These are phyloP conservation scores for Cyberlindnera samutprakarnensis DNA, from an alignment of 805 yeast genomes.

Conservation along the genomic window DNA sequence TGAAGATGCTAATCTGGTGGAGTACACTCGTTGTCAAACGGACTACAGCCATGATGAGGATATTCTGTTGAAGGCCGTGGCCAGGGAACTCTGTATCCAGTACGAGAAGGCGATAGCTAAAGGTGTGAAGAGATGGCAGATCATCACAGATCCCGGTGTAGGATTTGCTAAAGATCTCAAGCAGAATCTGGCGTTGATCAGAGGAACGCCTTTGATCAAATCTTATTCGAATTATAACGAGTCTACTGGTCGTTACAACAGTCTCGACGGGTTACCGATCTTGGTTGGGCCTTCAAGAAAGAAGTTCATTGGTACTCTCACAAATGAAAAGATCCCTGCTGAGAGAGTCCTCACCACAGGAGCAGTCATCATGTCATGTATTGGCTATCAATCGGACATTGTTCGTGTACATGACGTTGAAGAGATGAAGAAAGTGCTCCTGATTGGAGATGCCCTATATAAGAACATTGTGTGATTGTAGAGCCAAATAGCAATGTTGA, in stretches of 20 bases:
- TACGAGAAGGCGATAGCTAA: slow-evolving; percentile 45
- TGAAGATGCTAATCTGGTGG: slow-evolving; percentile 29
- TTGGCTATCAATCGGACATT: slow-evolving; percentile 68
- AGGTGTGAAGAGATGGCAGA: slow-evolving; percentile 85
- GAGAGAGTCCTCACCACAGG: slow-evolving; percentile 74
- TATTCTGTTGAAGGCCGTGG: slow-evolving; percentile 46
- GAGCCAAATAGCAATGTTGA: slow-evolving; percentile 1
- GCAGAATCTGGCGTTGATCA: slow-evolving; percentile 64
- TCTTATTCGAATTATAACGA: slow-evolving; percentile 35
- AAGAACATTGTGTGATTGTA: slow-evolving; percentile 21
- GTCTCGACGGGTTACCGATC: slow-evolving; percentile 42
- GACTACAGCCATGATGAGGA: slow-evolving; percentile 21
- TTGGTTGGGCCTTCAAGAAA: slow-evolving; percentile 87
- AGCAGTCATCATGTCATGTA: slow-evolving; percentile 65
- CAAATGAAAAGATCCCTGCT: slow-evolving; percentile 45
- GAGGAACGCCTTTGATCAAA: slow-evolving; percentile 39
- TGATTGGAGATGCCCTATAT: slow-evolving; percentile 71
- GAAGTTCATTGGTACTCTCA: slow-evolving; percentile 71
- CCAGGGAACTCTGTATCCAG: slow-evolving; percentile 54
- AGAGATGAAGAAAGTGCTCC: slow-evolving; percentile 45
- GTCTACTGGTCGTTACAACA: slow-evolving; percentile 11
- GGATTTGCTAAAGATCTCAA: slow-evolving; percentile 85
- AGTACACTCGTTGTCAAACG: slow-evolving; percentile 22
- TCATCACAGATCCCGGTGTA: slow-evolving; percentile 88
- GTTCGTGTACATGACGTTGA: slow-evolving; percentile 83